A percentile compares a stretch with the other conserved stretches of the same genome.
Evolutionary conservation across 2,329 filamentous ascomycete genomes (phyloP).

Genomic region (Scedosporium dehoogii): DNA sequence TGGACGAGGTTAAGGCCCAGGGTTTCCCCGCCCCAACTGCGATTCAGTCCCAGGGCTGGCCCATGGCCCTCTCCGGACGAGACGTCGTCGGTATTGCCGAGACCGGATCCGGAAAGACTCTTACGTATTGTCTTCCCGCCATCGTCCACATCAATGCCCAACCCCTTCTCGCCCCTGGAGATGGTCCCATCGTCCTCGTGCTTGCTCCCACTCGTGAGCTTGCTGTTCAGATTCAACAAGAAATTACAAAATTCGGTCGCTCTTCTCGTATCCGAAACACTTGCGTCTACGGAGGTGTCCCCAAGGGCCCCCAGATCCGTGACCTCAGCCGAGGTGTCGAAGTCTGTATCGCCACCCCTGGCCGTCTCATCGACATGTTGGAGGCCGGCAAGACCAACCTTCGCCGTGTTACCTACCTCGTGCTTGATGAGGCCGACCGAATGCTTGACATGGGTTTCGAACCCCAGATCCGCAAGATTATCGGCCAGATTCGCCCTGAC

Average conservation of each 20-base stretch:
- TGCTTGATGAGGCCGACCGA: conserved; percentile 96
- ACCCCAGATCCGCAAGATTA: conserved; percentile 98
- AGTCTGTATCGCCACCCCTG: conserved; percentile 96
- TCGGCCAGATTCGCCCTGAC: conserved; percentile 93
- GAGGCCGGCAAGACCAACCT: conserved; percentile 97
- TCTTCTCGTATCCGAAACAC: conserved; percentile 98
- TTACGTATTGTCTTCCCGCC: conserved; percentile 94
- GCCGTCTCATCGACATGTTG: conserved; percentile 96
- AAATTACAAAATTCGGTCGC: conserved; percentile 97
- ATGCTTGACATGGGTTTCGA: conserved; percentile 99
- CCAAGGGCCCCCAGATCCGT: conserved; percentile 93
- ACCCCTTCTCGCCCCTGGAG: conserved; percentile 86
- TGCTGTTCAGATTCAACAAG: conserved; percentile 95
- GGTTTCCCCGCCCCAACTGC: conserved; percentile 89
- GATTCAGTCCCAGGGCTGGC: conserved; percentile 98
- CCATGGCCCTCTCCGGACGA: conserved; percentile 95
- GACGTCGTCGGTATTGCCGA: conserved; percentile 99
- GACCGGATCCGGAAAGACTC: conserved; percentile 97
- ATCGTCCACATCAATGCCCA: conserved; percentile 99
- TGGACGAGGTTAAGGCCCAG: conserved; percentile 97
- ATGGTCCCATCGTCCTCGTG: conserved; percentile 93
- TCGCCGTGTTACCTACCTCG: conserved; percentile 92
- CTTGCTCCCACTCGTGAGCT: conserved; percentile 95
- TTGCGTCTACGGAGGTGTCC: conserved; percentile 97
- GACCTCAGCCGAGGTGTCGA: conserved; percentile 92